Evolutionary conservation across 352 stramenopile genomes (phyloP), one percentile per base, ranked within the genome.

Genomic region (Phytophthora rubi): DNA sequence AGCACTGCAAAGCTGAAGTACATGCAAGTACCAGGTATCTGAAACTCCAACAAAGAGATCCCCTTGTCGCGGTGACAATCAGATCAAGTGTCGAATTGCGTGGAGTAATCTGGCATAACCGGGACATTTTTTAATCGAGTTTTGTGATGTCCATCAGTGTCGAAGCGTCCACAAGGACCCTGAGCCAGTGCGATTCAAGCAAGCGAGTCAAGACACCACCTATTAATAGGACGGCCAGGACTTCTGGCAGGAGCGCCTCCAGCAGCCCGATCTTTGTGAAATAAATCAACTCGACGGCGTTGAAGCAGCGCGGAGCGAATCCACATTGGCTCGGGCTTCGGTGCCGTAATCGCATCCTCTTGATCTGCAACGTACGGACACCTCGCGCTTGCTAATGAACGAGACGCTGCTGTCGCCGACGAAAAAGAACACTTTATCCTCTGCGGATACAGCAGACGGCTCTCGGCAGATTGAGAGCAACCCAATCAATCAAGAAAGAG

Each of bases 231-330:
- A 13, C 47, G 30, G 18, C 47, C 23, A 26, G 23, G 23, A 26
- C 23, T 26, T 26, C 23, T 26, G 23, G 23, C 2, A 26, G 23
- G 23, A 26, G 23, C 47, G 5, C 47, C 47, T 2, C 6, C 16
- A 10, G 16, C 35, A 12, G 48, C 21, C 49, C 52, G 21, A 67
- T 67, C 51, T 67, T 55, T 67, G 60, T n/a, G 37, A 60, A 67
- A 61, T 61, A 68, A 68, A 68, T 68, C 60, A 68, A 68, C 30
- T 68, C 21, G 45, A 45, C 16, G 37, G 9, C 12, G 9, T 48
- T 45, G 54, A 61, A 49, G 33, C 28, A 30, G n/a, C 42, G 9
- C n/a, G 30, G 12, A 26, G 37, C 35, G 54, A 28, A 52, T 39
- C 37, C n/a, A 37, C 42, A 1, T 26, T 26, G 23, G 23, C 23